Conservation (phyloP, 495 filamentous ascomycete species). For the Aspergillus wentii region DNA sequence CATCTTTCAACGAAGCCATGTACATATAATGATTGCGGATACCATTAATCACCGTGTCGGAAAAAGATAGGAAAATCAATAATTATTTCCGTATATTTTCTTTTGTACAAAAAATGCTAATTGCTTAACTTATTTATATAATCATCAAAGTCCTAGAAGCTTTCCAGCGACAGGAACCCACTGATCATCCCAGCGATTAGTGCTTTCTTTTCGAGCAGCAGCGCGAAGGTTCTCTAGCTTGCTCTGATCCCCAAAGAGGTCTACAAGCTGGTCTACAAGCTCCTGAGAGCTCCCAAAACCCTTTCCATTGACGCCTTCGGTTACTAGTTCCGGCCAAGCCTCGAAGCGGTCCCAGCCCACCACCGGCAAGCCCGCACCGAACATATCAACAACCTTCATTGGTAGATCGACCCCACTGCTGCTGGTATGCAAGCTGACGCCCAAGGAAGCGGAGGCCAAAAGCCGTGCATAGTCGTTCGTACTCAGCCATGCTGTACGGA, state of each 20-base stretch:
- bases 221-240: slow-evolving; percentile 58
- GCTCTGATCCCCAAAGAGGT: slow-evolving; percentile 52
- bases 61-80: too few species aligned
- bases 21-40: neutral
- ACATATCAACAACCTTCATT: slow-evolving; percentile 99
- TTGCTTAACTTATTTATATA: slow-evolving; percentile 1
- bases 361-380: slow-evolving; percentile 88
- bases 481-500: slow-evolving; percentile 78
- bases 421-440: slow-evolving; percentile 86
- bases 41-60: too few species aligned
- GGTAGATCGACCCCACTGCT: slow-evolving; percentile 93
- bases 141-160: slow-evolving; percentile 54
- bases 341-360: slow-evolving; percentile 77
- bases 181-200: slow-evolving; percentile 85
- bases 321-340: slow-evolving; percentile 82
- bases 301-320: slow-evolving; percentile 76
- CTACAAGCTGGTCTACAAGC: slow-evolving; percentile 51
- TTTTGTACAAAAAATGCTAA: neutral
- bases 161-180: slow-evolving; percentile 78
- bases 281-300: slow-evolving; percentile 68
- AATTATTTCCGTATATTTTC: neutral
- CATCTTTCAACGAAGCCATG: too few species aligned
- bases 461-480: slow-evolving; percentile 79
- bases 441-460: slow-evolving; percentile 83
- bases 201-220: slow-evolving; percentile 74